Evolutionary conservation across 2,329 filamentous ascomycete genomes (phyloP).

Genomic region (Ceratocystis cubensis): DNA sequence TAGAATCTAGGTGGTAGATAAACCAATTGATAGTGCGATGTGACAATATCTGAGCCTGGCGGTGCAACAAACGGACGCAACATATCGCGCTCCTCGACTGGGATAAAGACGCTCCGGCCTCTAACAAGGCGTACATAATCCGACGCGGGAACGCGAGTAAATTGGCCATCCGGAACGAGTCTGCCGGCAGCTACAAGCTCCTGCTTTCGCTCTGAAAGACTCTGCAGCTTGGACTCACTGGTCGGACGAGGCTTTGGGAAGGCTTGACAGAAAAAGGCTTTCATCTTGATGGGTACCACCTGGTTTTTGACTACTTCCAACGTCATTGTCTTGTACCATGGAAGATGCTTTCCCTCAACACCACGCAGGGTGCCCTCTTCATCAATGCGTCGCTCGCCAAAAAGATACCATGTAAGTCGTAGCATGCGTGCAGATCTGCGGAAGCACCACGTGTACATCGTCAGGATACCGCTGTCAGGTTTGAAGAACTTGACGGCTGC

Average conservation of each 20-base stretch:
- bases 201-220: background rate
- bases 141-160: constrained; percentile 83
- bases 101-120: constrained; percentile 65
- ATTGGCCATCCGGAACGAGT: constrained; percentile 60
- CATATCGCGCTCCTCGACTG: constrained; percentile 41
- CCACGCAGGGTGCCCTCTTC: constrained; percentile 58
- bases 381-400: constrained; percentile 66
- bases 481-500: constrained; percentile 72
- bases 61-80: background rate
- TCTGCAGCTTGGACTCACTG: background rate
- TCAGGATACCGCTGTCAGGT: constrained; percentile 70
- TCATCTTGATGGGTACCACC: constrained; percentile 37
- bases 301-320: constrained; percentile 32
- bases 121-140: constrained; percentile 93
- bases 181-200: background rate
- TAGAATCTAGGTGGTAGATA: constrained; percentile 81
- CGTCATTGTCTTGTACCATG: constrained; percentile 29
- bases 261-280: background rate
- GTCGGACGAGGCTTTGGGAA: background rate
- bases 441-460: constrained; percentile 95
- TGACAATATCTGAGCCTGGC: constrained; percentile 38
- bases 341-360: constrained; percentile 35
- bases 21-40: constrained; percentile 54
- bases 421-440: constrained; percentile 67
- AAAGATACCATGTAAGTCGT: constrained; percentile 82